Evolutionary conservation across 345 rosid species (phyloP).

Genomic region (Zanthoxylum bungeanum): DNA sequence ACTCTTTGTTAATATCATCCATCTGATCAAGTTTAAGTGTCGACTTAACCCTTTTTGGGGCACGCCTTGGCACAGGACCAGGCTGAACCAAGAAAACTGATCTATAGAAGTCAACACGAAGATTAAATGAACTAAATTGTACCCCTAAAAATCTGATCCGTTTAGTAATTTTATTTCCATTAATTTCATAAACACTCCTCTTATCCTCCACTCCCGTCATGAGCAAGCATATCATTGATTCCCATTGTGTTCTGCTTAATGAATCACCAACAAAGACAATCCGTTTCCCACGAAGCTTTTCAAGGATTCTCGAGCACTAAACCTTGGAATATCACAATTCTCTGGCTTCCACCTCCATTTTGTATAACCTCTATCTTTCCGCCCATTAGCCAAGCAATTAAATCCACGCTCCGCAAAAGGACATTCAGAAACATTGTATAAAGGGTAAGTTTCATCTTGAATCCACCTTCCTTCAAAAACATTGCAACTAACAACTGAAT

Average conservation of each 20-base stretch:
- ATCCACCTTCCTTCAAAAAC: conserved; percentile 59
- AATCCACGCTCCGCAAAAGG: conserved; percentile 66
- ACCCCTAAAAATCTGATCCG: conserved; percentile 55
- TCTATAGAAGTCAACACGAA: conserved; percentile 60
- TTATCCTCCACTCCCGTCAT: conserved; percentile 67
- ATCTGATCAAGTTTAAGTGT: conserved; percentile 47
- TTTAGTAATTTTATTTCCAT: conserved; percentile 55
- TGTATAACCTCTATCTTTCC: conserved; percentile 47
- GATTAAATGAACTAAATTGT: conserved; percentile 41
- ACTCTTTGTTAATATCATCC: conserved; percentile 65
- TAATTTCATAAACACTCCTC: conserved; percentile 54
- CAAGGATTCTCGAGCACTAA: conserved; percentile 37
- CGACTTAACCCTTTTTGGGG: conserved; percentile 67
- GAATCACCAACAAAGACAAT: conserved; percentile 74
- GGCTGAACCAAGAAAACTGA: conserved; percentile 66
- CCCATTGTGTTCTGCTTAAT: conserved; percentile 71
- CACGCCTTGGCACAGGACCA: conserved; percentile 42
- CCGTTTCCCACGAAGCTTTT: conserved; percentile 56
- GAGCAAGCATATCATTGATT: conserved; percentile 69
- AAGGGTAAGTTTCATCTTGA: conserved; percentile 54
- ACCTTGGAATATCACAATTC: conserved; percentile 56
- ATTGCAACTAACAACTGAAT: conserved; percentile 35
- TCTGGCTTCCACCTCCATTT: conserved; percentile 78
- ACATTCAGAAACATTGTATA: conserved; percentile 61
- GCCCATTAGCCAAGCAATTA: conserved; percentile 62